Conservation (phyloP, 352 stramenopile genomes). For the Phytophthora tentaculata region DNA sequence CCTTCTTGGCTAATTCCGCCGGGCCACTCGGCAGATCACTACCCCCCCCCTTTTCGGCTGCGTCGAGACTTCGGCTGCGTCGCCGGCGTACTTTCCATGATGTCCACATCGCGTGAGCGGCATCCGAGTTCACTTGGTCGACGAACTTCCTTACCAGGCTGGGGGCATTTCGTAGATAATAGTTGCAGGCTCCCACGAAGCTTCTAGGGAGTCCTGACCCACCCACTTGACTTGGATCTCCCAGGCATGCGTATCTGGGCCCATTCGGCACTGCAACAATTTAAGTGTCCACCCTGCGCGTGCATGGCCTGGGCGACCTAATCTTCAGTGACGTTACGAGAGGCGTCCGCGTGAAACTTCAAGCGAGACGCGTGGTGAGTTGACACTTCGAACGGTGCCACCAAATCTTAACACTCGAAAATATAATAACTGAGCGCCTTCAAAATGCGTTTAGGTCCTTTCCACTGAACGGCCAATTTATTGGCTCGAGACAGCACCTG, state of each 20-base stretch:
- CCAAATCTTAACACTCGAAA: slow-evolving; percentile 8
- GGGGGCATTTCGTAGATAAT: neutral
- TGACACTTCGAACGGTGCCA: neutral
- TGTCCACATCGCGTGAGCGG: too few species aligned
- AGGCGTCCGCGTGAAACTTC: slow-evolving; percentile 5
- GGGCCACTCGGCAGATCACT: neutral
- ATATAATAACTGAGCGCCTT: neutral
- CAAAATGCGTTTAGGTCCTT: slow-evolving; percentile 1
- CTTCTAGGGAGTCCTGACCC: neutral
- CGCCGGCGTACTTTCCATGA: too few species aligned
- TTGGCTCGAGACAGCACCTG: neutral
- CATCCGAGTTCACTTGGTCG: neutral
- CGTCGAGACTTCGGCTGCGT: too few species aligned
- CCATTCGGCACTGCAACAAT: neutral
- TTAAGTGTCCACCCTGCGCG: slow-evolving; percentile 6
- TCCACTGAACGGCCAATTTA: slow-evolving; percentile 8
- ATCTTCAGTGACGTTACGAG: slow-evolving; percentile 1
- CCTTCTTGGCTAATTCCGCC: too few species aligned
- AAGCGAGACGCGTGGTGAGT: slow-evolving; percentile 6
- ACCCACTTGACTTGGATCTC: slow-evolving; percentile 11
- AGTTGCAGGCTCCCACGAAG: slow-evolving; percentile 5
- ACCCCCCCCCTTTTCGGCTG: too few species aligned
- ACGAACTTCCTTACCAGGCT: neutral
- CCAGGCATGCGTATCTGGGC: neutral
- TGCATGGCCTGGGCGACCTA: slow-evolving; percentile 3